Conservation (phyloP, 2,329 filamentous ascomycete genomes). For the Ophiostoma sp. region DNA sequence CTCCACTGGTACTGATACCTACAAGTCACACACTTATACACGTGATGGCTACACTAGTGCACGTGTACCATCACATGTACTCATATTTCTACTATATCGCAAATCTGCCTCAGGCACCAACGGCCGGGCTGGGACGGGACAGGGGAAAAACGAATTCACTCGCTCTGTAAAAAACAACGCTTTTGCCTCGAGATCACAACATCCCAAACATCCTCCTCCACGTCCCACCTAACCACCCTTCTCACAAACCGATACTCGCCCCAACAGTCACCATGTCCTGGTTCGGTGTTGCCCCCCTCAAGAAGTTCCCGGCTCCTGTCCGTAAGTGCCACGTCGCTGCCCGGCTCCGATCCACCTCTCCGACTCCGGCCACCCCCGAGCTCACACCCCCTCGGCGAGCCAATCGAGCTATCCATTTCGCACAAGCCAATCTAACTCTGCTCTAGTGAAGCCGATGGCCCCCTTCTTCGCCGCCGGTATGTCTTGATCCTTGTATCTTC, state of each 20-base stretch:
- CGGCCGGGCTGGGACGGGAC: conserved; percentile 22
- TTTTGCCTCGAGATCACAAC: conserved; percentile 9
- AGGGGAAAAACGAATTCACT: conserved; percentile 16
- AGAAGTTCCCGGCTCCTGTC: conserved; percentile 76
- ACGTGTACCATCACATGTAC: neutral
- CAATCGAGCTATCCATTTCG: too few relatives aligned
- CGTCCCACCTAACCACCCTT: neutral
- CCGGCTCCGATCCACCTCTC: conserved; percentile 31
- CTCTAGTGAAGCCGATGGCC: conserved; percentile 76
- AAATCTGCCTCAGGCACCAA: conserved; percentile 20
- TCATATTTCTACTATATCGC: neutral
- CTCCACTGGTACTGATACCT: neutral
- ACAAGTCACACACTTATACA: neutral
- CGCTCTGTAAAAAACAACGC: conserved; percentile 20
- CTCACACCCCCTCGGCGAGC: neutral
- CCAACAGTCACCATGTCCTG: conserved; percentile 60
- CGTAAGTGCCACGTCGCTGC: conserved; percentile 50
- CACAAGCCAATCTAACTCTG: conserved; percentile 4
- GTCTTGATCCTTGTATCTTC: conserved; percentile 31
- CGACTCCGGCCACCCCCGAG: neutral
- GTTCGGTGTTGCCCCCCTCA: conserved; percentile 59
- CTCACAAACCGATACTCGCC: conserved; percentile 39
- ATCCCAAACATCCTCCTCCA: conserved; percentile 1
- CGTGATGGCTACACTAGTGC: neutral
- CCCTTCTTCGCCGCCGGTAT: conserved; percentile 94